These are phyloP conservation scores for Malassezia arunalokei DNA, from an alignment of 1,284 basidiomycete genomes.

Conservation along the genomic window DNA sequence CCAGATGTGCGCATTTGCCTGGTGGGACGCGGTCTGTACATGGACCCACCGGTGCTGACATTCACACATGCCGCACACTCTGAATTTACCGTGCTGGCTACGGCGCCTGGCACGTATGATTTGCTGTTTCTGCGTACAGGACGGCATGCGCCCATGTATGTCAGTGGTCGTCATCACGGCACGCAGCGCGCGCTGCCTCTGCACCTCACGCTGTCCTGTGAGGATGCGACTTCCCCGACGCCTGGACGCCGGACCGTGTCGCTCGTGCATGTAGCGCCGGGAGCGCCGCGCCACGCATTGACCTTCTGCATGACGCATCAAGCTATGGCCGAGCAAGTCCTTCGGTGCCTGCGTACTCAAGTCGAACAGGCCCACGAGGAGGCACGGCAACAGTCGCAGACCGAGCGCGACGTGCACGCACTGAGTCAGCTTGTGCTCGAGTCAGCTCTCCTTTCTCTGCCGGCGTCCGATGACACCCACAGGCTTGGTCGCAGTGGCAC, in stretches of 20 bases:
- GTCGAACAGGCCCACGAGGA: neutral
- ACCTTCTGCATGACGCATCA: constrained; percentile 9
- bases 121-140: constrained; percentile 36
- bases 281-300: neutral
- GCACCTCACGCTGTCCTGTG: neutral
- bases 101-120: constrained; percentile 25
- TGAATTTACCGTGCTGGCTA: constrained; percentile 33
- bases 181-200: constrained; percentile 3
- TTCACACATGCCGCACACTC: constrained; percentile 23
- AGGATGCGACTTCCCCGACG: neutral
- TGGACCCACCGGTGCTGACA: constrained; percentile 36
- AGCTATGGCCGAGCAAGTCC: neutral
- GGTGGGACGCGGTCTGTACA: constrained; percentile 30
- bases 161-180: neutral
- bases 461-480: neutral
- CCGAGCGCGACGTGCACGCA: neutral
- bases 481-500: neutral
- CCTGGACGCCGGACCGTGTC: constrained; percentile 2
- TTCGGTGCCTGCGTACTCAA: constrained; percentile 1
- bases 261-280: neutral
- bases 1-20: constrained; percentile 34
- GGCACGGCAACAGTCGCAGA: neutral
- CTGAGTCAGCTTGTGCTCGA: constrained; percentile 8
- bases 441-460: neutral
- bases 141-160: constrained; percentile 27